Percentiles rank a stretch among this genome's conserved stretches.
Evolutionary conservation across 352 stramenopile species (phyloP).

Genomic region (Phytophthora citrophthora): DNA sequence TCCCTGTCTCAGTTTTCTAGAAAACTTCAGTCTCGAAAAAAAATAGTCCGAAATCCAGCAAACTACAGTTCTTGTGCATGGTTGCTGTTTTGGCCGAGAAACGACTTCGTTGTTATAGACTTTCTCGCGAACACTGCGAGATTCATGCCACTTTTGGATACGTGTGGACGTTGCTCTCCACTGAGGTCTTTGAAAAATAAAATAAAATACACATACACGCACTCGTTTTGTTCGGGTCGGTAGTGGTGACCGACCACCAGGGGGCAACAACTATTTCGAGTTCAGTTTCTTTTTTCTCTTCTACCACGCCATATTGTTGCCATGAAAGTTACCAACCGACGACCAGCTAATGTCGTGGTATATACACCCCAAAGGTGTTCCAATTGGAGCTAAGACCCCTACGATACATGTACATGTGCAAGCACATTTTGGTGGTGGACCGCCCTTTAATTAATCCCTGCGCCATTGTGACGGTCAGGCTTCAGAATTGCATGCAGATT

Average conservation of each 20-base stretch:
- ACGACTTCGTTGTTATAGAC: too few relatives aligned
- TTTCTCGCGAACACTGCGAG: too few relatives aligned
- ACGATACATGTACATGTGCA: slow-evolving; percentile 5
- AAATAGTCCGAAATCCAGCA: not conserved
- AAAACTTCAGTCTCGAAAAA: not conserved
- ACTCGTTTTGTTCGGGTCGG: too few relatives aligned
- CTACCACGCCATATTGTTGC: not conserved
- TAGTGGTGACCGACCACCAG: too few relatives aligned
- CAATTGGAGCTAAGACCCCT: not conserved
- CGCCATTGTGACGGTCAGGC: not conserved
- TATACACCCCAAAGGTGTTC: not conserved
- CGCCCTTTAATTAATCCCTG: not conserved
- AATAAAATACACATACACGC: too few relatives aligned
- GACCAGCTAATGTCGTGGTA: not conserved
- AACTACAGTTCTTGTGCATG: too few relatives aligned
- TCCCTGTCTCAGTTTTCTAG: slow-evolving; percentile 21
- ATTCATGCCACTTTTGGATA: too few relatives aligned
- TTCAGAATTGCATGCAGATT: not conserved
- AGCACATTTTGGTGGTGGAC: not conserved
- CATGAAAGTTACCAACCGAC: not conserved
- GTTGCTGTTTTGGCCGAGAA: too few relatives aligned
- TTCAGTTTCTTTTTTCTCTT: not conserved
- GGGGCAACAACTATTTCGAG: not conserved
- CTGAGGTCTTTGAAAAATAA: too few relatives aligned
- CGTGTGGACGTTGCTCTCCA: too few relatives aligned